Base-by-base conservation (phyloP, 2,329 filamentous ascomycete genomes). In the Grosmannia clavigera region DNA sequence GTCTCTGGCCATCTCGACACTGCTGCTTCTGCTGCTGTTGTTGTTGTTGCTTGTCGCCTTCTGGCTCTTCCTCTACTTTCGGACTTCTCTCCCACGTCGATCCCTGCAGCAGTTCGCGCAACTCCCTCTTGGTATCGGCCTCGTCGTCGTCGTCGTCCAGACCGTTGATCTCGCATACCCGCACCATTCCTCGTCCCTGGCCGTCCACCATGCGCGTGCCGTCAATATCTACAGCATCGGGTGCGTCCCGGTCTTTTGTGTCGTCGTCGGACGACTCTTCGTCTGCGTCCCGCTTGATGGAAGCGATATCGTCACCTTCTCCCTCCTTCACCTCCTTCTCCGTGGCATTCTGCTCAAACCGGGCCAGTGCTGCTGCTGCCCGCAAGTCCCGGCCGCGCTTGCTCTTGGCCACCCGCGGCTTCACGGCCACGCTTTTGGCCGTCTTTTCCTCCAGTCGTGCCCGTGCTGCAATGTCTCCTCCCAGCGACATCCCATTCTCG, bases 381-480 rank as follows among this genome's bases (percentile, higher is more conserved):
- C 89, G 76, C 12, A 94, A 74, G 57, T 92, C 89, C 62, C 89
- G 77, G 0, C 89, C 89, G 61, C 89, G 76, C 55, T 84, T 85
- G 68, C 88, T 92, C 11, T 80, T 80, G 3, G 89, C 89, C 12
- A 92, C 87, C 55, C 86, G 79, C 0, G 89, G 89, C 62, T 87
- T 88, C 11, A 78, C 81, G 31, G 80, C 77, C 1, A 80, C 75
- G 61, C 78, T 78, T 67, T 81, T 86, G 33, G 33, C 1, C 19
- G 11, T 19, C 27, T n/a, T n/a, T 27, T 19, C 60, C 27, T 92
- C 88, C 16, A 92, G 72, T 68, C 82, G 82, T 25, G 80, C 75
- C 67, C 89, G 86, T 43, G 78, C 72, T 43, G 77, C 77, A 35
- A 86, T 84, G 63, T 92, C 87, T 3, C 83, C 85, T 0, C 89